phyloP scores from a whole-genome alignment of 169 alveolate species.

The Plasmodium gallinaceum region DNA sequence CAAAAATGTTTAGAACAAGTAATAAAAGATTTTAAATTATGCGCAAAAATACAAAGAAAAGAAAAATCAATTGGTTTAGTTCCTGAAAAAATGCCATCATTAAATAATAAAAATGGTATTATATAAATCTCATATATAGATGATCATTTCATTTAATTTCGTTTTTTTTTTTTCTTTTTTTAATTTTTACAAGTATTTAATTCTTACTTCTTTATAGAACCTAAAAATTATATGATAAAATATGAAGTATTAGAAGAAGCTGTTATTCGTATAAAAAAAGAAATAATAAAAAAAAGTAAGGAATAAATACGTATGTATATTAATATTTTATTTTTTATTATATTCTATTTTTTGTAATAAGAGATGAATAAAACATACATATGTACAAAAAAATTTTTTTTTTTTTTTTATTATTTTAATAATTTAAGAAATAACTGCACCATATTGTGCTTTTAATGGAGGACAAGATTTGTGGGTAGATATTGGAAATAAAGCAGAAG shows the following conservation, averaged over 20 bases:
- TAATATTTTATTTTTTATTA: not conserved
- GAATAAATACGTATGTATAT: not conserved
- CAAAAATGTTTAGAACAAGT: constrained; percentile 56
- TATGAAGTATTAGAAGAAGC: constrained; percentile 61
- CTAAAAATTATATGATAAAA: constrained; percentile 58
- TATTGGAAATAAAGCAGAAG: constrained; percentile 80
- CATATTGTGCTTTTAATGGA: constrained; percentile 82
- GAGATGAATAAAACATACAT: not conserved
- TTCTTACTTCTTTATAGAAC: constrained; percentile 15
- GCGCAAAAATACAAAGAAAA: constrained; percentile 62
- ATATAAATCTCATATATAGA: not conserved
- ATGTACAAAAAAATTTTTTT: too few relatives aligned
- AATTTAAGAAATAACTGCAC: constrained; percentile 54
- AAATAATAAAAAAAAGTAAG: constrained; percentile 52
- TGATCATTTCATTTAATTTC: too few relatives aligned
- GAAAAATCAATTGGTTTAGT: constrained; percentile 66
- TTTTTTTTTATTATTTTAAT: not conserved
- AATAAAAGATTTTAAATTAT: constrained; percentile 28
- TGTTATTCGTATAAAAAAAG: constrained; percentile 58
- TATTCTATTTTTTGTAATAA: not conserved
- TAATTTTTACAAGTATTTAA: too few relatives aligned
- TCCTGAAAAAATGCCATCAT: constrained; percentile 39
- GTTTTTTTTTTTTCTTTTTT: too few relatives aligned
- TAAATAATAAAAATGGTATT: constrained; percentile 29
- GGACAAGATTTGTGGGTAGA: constrained; percentile 84